Evolutionary conservation across 495 filamentous ascomycete genomes (phyloP).

Genomic region (Haplographium delicatum): DNA sequence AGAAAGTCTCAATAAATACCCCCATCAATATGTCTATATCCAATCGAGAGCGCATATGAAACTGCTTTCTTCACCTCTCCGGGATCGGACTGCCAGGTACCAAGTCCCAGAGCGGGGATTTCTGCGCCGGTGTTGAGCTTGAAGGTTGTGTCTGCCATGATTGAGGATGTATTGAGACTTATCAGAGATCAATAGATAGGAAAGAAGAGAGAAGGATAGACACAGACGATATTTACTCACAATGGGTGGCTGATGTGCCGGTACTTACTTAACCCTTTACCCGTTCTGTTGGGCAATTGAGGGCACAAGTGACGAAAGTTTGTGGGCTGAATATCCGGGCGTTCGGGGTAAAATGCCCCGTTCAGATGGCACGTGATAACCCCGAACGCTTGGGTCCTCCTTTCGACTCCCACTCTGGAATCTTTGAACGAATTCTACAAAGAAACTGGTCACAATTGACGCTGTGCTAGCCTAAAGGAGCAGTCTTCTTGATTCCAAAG

Average conservation of each 20-base stretch:
- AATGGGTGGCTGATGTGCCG: too few relatives aligned
- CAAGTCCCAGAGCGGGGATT: conserved; percentile 73
- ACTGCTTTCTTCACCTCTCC: conserved; percentile 55
- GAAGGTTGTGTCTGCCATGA: conserved; percentile 48
- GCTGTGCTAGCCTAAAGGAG: too few relatives aligned
- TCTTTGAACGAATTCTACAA: too few relatives aligned
- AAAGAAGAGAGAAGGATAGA: background rate
- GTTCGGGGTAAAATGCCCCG: too few relatives aligned
- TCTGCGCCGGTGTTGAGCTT: conserved; percentile 72
- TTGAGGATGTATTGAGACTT: conserved; percentile 2
- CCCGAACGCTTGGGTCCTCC: too few relatives aligned
- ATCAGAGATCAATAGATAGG: background rate
- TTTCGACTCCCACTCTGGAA: too few relatives aligned
- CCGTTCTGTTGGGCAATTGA: too few relatives aligned
- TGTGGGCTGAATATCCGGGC: too few relatives aligned
- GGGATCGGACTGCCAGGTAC: conserved; percentile 69
- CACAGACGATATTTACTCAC: background rate
- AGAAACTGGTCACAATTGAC: too few relatives aligned
- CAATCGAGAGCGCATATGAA: conserved; percentile 49
- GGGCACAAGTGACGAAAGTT: too few relatives aligned
- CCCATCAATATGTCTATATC: conserved; percentile 60
- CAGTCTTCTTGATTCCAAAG: too few relatives aligned
- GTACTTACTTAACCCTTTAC: background rate
- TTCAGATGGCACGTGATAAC: too few relatives aligned
- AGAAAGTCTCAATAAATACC: conserved; percentile 20